Evolutionary conservation across 2,329 filamentous ascomycete species (phyloP).

Genomic region (Chalara sp.): DNA sequence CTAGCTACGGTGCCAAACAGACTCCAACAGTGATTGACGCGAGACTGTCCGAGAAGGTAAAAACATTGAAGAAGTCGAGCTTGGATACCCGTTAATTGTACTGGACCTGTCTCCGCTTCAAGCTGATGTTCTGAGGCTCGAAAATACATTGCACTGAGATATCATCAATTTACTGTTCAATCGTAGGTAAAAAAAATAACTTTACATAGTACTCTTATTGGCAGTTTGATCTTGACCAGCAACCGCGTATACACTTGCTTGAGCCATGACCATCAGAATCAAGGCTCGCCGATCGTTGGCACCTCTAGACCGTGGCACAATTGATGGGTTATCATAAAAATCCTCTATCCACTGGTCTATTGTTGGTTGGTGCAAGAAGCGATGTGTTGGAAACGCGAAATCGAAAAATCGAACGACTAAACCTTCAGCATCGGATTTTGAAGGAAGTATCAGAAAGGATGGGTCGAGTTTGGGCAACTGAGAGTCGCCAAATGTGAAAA

Average conservation of each 20-base stretch:
- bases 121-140: constrained; percentile 26
- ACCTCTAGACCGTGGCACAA: constrained; percentile 33
- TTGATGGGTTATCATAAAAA: constrained; percentile 37
- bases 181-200: too few relatives aligned
- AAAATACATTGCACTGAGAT: constrained; percentile 19
- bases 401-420: constrained; percentile 49
- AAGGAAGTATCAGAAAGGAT: constrained; percentile 33
- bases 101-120: constrained; percentile 26
- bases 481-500: constrained; percentile 25
- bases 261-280: constrained; percentile 45
- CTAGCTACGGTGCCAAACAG: constrained; percentile 28
- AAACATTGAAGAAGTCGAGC: constrained; percentile 32
- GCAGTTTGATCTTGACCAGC: neutral
- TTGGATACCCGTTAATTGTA: constrained; percentile 31
- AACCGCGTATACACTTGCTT: constrained; percentile 34
- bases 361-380: constrained; percentile 48
- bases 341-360: constrained; percentile 42
- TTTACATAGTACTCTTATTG: too few relatives aligned
- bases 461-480: constrained; percentile 38
- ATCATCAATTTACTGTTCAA: too few relatives aligned
- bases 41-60: constrained; percentile 27
- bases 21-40: constrained; percentile 30
- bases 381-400: constrained; percentile 52
- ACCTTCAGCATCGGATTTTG: constrained; percentile 10
- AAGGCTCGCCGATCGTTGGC: constrained; percentile 32